Base-by-base conservation (phyloP, 805 yeast species). In the Clavispora vitiphila region DNA sequence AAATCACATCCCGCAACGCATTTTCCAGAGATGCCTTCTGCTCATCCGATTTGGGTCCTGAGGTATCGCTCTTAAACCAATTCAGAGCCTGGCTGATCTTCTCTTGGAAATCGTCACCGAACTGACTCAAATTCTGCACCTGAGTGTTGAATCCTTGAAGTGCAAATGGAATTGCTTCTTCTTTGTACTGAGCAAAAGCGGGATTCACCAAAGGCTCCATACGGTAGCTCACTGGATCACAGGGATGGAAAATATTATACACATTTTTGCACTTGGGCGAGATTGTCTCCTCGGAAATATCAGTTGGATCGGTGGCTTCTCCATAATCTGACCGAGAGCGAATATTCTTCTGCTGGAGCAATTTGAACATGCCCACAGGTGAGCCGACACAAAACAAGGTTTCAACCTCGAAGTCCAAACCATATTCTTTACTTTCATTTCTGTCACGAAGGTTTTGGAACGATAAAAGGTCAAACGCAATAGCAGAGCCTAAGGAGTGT, bases 171-270 rank as follows among this genome's bases (percentile, higher is more conserved):
- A 85, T 71, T 14, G 65, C 62, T 41, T 70, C 78, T 0, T 91
- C 86, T 47, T 72, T 69, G 42, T 72, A 62, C 8, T 67, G 57
- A 0, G 79, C 65, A 48, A 81, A 69, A 45, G 56, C 62, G 16
- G 72, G 68, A 45, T 69, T 63, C 5, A 90, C 74, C 43, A 91
- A 64, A 1, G 99, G 99, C 60, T 91, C 99, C 43, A 90, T 64
- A 41, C 98, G 69, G 54, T 90, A 88, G 0, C 91, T 90, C 31
- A 93, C 82, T 0, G 97, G 96, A 57, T 91, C 99, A 49, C 95
- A 83, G 0, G 91, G 86, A 52, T 91, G 95, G 65, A 85, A 88
- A 5, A 93, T 64, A 56, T 91, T 91, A 65, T 84, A 93, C 34
- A 85, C 60, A 53, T 85, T 84, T 2, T 69, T 63, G 48, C 84